Conservation (phyloP, 306 rosid species). For the Trichosanthes truncata region DNA sequence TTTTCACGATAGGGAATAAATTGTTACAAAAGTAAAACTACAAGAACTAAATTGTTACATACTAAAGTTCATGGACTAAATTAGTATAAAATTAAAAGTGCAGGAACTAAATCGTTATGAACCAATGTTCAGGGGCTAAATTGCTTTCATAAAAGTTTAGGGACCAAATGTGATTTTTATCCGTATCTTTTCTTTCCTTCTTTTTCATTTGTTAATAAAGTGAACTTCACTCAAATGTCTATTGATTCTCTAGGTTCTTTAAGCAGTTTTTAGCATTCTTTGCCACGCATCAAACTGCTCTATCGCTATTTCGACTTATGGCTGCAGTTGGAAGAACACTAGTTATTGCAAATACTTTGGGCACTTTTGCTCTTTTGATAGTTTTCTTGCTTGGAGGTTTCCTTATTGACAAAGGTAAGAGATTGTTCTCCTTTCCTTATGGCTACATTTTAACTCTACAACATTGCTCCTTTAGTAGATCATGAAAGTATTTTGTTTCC, state of each 20-base stretch:
- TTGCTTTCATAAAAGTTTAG: no score
- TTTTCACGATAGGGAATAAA: no score
- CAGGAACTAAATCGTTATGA: no score
- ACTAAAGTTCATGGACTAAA: no score
- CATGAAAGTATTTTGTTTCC: not conserved
- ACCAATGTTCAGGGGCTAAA: no score
- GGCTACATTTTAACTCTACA: not conserved
- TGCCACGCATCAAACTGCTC: conserved; percentile 65
- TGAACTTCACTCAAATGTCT: not conserved
- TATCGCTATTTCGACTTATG: conserved; percentile 66
- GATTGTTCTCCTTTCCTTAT: not conserved
- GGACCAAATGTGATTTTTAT: not conserved
- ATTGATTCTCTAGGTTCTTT: conserved; percentile 47
- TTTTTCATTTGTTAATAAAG: not conserved
- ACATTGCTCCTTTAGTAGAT: not conserved
- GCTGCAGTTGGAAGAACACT: conserved; percentile 76
- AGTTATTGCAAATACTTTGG: conserved; percentile 52
- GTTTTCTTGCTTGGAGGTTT: conserved; percentile 86
- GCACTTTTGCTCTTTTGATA: conserved; percentile 48
- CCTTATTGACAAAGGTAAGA: conserved; percentile 58
- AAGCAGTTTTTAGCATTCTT: conserved; percentile 75
- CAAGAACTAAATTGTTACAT: no score
- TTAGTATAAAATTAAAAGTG: no score
- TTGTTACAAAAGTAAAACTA: no score
- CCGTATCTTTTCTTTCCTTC: not conserved